Evolutionary conservation across 2,329 filamentous ascomycete genomes (phyloP).

Genomic region (Rosellinia necatrix): DNA sequence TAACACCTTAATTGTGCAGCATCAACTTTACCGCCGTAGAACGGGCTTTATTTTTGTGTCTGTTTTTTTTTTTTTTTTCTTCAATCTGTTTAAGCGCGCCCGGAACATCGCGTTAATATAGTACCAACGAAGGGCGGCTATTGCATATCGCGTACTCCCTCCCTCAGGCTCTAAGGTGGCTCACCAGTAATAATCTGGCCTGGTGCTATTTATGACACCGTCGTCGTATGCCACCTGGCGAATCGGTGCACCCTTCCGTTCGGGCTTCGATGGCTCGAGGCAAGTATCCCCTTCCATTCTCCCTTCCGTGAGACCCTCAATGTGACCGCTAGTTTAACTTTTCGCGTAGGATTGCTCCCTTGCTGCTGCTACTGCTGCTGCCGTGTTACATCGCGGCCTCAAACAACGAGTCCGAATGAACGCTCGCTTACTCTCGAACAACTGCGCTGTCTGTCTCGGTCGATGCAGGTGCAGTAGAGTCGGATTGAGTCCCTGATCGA

Average conservation of each 20-base stretch:
- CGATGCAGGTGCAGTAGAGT: not conserved
- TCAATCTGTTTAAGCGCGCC: no score
- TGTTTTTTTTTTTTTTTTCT: no score
- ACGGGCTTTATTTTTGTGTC: no score
- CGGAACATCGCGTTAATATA: no score
- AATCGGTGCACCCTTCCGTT: no score
- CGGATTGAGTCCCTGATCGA: not conserved
- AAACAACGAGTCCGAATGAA: constrained; percentile 8
- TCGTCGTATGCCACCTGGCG: constrained; percentile 4
- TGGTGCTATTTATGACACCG: constrained; percentile 2
- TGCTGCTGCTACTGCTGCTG: not conserved
- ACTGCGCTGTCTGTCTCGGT: not conserved
- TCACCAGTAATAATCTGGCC: no score
- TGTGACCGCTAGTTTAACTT: no score
- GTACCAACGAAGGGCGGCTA: not conserved
- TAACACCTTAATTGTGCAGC: no score
- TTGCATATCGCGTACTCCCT: not conserved
- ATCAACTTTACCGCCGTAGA: constrained; percentile 1
- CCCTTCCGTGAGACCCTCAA: no score
- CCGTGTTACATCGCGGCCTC: constrained; percentile 13
- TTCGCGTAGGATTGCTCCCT: not conserved
- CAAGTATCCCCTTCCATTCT: no score
- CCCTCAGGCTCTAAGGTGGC: not conserved
- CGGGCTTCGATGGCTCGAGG: not conserved
- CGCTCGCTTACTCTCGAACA: not conserved